Conservation (phyloP, 2,329 filamentous ascomycete species). For the Colletotrichum navitas region DNA sequence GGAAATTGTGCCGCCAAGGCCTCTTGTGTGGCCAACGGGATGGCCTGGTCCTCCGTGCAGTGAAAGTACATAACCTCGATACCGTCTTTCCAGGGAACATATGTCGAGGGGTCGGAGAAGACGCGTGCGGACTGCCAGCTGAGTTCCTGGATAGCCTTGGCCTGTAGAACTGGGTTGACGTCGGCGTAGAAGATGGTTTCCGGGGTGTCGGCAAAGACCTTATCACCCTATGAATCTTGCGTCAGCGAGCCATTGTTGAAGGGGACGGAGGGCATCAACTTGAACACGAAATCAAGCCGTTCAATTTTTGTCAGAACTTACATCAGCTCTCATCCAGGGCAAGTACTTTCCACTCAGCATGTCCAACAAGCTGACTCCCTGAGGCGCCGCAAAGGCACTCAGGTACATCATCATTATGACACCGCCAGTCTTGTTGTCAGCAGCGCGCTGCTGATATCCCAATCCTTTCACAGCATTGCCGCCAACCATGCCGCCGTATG, state of each 20-base stretch:
- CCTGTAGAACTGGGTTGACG: constrained; percentile 34
- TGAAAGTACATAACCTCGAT: constrained; percentile 47
- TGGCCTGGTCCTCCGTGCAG: constrained; percentile 45
- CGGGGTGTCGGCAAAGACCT: constrained; percentile 30
- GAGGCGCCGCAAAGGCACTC: constrained; percentile 49
- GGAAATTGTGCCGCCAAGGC: constrained; percentile 44
- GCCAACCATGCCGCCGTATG: constrained; percentile 58
- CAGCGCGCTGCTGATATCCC: constrained; percentile 50
- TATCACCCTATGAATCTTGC: constrained; percentile 32
- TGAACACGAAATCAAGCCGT: neutral
- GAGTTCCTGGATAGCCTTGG: constrained; percentile 41
- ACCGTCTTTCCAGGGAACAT: constrained; percentile 48
- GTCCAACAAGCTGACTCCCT: constrained; percentile 44
- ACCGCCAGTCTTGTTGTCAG: constrained; percentile 52
- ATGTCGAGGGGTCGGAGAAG: constrained; percentile 45
- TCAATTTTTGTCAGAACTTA: constrained; percentile 23
- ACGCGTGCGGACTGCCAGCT: constrained; percentile 30
- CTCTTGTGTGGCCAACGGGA: constrained; percentile 43
- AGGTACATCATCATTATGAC: constrained; percentile 54
- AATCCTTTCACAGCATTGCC: constrained; percentile 54
- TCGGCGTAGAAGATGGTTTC: constrained; percentile 47
- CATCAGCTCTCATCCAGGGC: constrained; percentile 48
- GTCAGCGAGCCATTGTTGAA: constrained; percentile 7
- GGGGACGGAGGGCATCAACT: neutral
- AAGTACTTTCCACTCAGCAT: constrained; percentile 44